phyloP scores from a whole-genome alignment of 2,329 filamentous ascomycete species.

The Thielaviopsis ethacetica region DNA sequence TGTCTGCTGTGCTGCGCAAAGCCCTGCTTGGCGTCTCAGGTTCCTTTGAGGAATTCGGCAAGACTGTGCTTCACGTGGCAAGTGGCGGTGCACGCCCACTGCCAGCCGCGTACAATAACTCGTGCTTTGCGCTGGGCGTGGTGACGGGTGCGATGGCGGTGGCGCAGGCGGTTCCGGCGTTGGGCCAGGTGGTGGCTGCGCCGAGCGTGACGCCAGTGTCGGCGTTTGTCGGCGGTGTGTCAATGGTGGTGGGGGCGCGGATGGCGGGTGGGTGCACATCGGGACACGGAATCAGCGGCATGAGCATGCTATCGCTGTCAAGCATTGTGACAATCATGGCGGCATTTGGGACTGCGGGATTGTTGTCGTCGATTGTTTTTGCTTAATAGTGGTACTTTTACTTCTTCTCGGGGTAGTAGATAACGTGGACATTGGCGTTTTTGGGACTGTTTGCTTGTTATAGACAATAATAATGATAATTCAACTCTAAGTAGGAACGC shows the following conservation, averaged over 20 bases:
- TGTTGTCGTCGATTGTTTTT: slow-evolving; percentile 14
- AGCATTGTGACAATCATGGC: slow-evolving; percentile 44
- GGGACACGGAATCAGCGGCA: slow-evolving; percentile 52
- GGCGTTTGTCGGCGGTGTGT: slow-evolving; percentile 36
- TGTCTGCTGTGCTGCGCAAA: slow-evolving; percentile 35
- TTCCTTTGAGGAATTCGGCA: slow-evolving; percentile 44
- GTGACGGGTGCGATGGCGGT: slow-evolving; percentile 28
- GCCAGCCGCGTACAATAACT: slow-evolving; percentile 24
- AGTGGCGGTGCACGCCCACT: slow-evolving; percentile 16
- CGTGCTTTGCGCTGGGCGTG: slow-evolving; percentile 37
- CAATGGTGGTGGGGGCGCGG: slow-evolving; percentile 43
- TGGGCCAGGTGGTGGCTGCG: slow-evolving; percentile 15
- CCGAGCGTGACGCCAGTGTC: slow-evolving; percentile 20
- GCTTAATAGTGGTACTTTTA: not conserved
- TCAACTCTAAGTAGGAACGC: not conserved
- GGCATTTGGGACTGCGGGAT: slow-evolving; percentile 36
- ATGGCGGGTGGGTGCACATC: slow-evolving; percentile 51
- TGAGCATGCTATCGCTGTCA: slow-evolving; percentile 43
- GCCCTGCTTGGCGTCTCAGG: slow-evolving; percentile 43
- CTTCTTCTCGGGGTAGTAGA: too few relatives aligned
- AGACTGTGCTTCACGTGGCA: slow-evolving; percentile 31
- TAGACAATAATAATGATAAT: not conserved
- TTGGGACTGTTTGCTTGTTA: not conserved
- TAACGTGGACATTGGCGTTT: too few relatives aligned
- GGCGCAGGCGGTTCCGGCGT: slow-evolving; percentile 14